These are phyloP conservation scores for Glutinoglossum americanum DNA, from an alignment of 495 filamentous ascomycete genomes.

Conservation along the genomic window DNA sequence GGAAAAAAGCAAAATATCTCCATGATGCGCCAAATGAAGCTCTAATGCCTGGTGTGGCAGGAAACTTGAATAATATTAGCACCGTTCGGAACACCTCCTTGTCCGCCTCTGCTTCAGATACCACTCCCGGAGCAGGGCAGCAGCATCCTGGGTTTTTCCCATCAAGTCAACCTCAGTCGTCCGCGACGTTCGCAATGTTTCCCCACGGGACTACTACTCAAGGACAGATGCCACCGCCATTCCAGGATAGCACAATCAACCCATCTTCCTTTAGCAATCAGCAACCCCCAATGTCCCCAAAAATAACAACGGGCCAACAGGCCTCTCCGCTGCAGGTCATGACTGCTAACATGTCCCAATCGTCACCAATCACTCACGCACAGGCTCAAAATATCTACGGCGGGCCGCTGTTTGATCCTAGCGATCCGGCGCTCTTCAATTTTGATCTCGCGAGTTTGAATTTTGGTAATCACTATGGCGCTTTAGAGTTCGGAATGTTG, in stretches of 20 bases:
- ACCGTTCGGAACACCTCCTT: constrained; percentile 5
- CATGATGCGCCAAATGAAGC: constrained; percentile 80
- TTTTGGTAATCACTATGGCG: constrained; percentile 88
- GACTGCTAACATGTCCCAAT: constrained; percentile 13
- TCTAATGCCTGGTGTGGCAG: constrained; percentile 35
- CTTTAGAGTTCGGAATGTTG: constrained; percentile 82
- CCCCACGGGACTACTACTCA: constrained; percentile 2
- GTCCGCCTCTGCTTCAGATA: constrained; percentile 4
- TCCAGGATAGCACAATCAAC: constrained; percentile 11
- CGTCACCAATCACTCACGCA: constrained; percentile 16
- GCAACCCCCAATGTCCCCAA: constrained; percentile 9
- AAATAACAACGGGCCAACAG: constrained; percentile 9
- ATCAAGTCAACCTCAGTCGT: constrained; percentile 20
- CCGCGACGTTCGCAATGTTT: constrained; percentile 17
- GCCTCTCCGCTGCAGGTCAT: constrained; percentile 18
- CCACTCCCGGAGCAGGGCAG: background rate
- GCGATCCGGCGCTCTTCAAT: constrained; percentile 77
- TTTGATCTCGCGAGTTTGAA: constrained; percentile 85
- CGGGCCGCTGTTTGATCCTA: constrained; percentile 51
- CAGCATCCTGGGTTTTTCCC: constrained; percentile 14
- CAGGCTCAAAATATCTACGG: constrained; percentile 15
- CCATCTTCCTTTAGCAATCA: constrained; percentile 5
- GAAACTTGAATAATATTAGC: constrained; percentile 22
- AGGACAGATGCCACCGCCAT: constrained; percentile 11
- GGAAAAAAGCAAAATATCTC: constrained; percentile 98